Base-by-base conservation (phyloP, 2,329 filamentous ascomycete genomes). In the Colletotrichum spinosum region DNA sequence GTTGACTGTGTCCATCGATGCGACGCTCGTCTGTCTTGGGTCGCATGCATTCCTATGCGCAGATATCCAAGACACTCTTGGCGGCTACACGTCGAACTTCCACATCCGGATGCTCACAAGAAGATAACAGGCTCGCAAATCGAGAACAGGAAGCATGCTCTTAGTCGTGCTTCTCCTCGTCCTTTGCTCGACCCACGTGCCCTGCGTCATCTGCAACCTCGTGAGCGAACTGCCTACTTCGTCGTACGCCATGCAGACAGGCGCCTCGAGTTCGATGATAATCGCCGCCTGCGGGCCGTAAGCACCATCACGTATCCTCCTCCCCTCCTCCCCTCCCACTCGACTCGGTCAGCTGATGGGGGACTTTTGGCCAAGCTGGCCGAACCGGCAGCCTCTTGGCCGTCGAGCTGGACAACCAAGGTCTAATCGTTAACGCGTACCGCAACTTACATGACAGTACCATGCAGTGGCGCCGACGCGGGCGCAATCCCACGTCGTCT, bases 71-170 rank as follows among this genome's bases (percentile, higher is more conserved):
- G 48, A 58, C 9, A 25, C 35, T 52, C 41, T 65, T 62, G 52
- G 48, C 46, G n/a, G 41, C 57, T 33, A 45, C 52, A 52, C 62
- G 53, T 44, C 37, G n/a, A 53, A 52, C 53, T 56, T 65, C 57
- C 51, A 42, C 45, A 46, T 65, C 15, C 6, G 52, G 62, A 39
- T 53, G 48, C 52, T 52, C 41, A 48, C 53, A 41, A 33, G 45
- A 42, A 53, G 58, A 62, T 56, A 62, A 56, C 52, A 62, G 25
- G 58, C 62, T 65, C 42, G 15, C 52, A 33, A 7, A 6, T 8
- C 37, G 12, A 53, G 56, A 51, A 48, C 57, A 45, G 1, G 25
- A 15, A 37, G 48, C 38, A 17, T 46, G 34, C 46, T 61, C 57
- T 65, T 49, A 57, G 41, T 45, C 12, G 12, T 25, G 25, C 25